Conservation (phyloP, 2,329 filamentous ascomycete species). For the Fusarium sp. region DNA sequence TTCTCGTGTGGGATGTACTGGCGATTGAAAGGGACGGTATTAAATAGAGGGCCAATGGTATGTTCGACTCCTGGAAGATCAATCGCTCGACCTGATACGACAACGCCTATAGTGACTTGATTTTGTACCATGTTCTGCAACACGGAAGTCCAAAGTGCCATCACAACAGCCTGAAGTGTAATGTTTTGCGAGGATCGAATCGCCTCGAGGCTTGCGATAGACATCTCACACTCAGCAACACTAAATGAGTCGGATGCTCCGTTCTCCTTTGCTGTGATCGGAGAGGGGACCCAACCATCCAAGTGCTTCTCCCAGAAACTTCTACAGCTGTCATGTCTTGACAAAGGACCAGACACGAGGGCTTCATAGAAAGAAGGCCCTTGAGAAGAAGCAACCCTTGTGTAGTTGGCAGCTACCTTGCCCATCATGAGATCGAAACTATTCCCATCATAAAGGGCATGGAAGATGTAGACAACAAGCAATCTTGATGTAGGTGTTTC, state of each 20-base stretch:
- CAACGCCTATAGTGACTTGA: constrained; percentile 72
- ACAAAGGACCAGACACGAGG: constrained; percentile 76
- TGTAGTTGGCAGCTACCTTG: constrained; percentile 56
- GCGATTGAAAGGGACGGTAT: constrained; percentile 81
- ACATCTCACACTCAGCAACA: constrained; percentile 43
- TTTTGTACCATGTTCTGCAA: constrained; percentile 63
- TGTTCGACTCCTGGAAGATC: constrained; percentile 72
- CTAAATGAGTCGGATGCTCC: neutral
- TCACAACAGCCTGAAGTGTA: constrained; percentile 81
- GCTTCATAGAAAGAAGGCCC: constrained; percentile 73
- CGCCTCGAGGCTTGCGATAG: constrained; percentile 59
- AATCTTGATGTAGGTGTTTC: constrained; percentile 55
- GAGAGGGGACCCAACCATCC: constrained; percentile 41
- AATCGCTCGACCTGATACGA: constrained; percentile 82
- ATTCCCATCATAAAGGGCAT: constrained; percentile 87
- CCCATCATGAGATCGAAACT: constrained; percentile 77
- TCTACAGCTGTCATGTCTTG: constrained; percentile 53
- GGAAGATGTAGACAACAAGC: constrained; percentile 79
- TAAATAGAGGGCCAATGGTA: constrained; percentile 87
- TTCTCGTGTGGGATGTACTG: constrained; percentile 56
- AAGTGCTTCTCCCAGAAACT: constrained; percentile 77
- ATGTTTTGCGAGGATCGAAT: constrained; percentile 71
- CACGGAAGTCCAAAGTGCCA: constrained; percentile 77
- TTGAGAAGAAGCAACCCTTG: constrained; percentile 32
- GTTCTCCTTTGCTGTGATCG: constrained; percentile 24